These are phyloP conservation scores for Austroboletus rostrupii DNA, from an alignment of 1,284 basidiomycete species.

Conservation along the genomic window DNA sequence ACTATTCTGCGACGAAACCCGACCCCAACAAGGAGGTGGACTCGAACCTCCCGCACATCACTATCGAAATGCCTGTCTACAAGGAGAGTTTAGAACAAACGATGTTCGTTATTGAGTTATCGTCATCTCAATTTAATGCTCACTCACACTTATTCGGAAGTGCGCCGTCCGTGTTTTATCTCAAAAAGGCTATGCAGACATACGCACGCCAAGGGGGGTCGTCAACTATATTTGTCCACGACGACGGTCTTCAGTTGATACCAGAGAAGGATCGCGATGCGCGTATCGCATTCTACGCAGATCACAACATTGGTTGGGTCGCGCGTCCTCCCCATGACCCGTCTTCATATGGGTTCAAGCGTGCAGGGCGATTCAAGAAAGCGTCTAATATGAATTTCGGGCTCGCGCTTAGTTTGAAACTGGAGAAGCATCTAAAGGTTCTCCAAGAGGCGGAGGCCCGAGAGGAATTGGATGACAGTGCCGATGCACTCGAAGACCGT, in stretches of 20 bases:
- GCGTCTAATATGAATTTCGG: constrained; percentile 88
- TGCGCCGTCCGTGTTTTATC: constrained; percentile 67
- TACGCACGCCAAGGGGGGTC: constrained; percentile 81
- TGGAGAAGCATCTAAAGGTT: constrained; percentile 50
- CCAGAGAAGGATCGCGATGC: constrained; percentile 56
- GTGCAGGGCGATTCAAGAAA: constrained; percentile 87
- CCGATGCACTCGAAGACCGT: constrained; percentile 48
- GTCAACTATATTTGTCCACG: constrained; percentile 71
- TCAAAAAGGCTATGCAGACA: constrained; percentile 85
- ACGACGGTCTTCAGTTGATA: constrained; percentile 72
- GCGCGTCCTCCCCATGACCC: constrained; percentile 63
- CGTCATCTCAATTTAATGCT: constrained; percentile 46
- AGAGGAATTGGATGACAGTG: constrained; percentile 28
- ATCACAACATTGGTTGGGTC: constrained; percentile 83
- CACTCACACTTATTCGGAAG: constrained; percentile 51
- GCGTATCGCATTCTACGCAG: constrained; percentile 72
- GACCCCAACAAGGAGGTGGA: constrained; percentile 59
- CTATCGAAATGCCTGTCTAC: constrained; percentile 78
- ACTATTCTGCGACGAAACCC: constrained; percentile 62
- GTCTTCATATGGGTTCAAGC: constrained; percentile 54
- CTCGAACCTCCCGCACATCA: constrained; percentile 63
- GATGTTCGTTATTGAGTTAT: constrained; percentile 47
- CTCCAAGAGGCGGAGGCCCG: constrained; percentile 45
- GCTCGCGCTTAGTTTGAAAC: constrained; percentile 65
- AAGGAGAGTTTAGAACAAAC: constrained; percentile 71